phyloP scores from a whole-genome alignment of 345 rosid species.

The Brassica carinata region DNA sequence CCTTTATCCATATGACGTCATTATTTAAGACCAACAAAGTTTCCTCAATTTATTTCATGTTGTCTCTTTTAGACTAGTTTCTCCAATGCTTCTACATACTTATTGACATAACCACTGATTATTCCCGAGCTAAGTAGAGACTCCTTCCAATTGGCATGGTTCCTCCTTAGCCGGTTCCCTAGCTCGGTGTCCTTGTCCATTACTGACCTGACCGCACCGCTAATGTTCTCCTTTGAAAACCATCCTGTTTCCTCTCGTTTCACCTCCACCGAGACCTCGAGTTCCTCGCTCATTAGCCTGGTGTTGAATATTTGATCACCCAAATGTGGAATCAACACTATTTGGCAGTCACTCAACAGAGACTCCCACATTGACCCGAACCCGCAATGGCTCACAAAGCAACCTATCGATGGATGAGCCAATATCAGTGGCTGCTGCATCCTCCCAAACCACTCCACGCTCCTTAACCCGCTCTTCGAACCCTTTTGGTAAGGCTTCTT shows the following conservation, averaged over 20 bases:
- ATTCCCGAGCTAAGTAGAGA: conserved; percentile 27
- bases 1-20: neutral
- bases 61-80: conserved; percentile 20
- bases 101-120: conserved; percentile 45
- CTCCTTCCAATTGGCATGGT: conserved; percentile 51
- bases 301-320: conserved; percentile 62
- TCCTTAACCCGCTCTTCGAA: conserved; percentile 57
- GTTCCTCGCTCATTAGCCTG: conserved; percentile 54
- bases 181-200: conserved; percentile 52
- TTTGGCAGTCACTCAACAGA: conserved; percentile 54
- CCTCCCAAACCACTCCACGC: conserved; percentile 61
- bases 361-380: conserved; percentile 79
- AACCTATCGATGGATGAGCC: conserved; percentile 57
- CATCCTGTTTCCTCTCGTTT: conserved; percentile 49
- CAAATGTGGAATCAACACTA: conserved; percentile 55
- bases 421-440: conserved; percentile 54
- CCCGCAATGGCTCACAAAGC: conserved; percentile 77
- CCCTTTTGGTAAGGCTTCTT: conserved; percentile 74
- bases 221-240: conserved; percentile 56
- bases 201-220: conserved; percentile 41
- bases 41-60: neutral
- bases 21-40: neutral
- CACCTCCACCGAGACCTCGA: conserved; percentile 58
- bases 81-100: conserved; percentile 35
- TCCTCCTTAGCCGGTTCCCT: conserved; percentile 42